A percentile compares a stretch with the other conserved stretches of the same genome.
Conservation (phyloP, 1,139 yeast genomes). For the Yamadazyma friedrichii region DNA sequence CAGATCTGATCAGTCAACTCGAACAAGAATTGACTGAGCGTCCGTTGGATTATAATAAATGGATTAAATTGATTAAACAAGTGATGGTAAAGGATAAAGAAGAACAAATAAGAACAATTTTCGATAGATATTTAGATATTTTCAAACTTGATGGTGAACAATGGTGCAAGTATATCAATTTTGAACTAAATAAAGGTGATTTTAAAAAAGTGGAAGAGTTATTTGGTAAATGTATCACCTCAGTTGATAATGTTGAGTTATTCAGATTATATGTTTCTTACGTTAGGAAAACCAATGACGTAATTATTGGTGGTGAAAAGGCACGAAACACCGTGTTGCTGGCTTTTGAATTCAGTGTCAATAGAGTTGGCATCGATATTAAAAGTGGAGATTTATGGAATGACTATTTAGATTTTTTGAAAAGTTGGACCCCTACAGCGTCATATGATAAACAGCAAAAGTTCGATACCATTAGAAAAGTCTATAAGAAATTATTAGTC, state of each 20-base stretch:
- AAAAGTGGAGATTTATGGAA: constrained; percentile 74
- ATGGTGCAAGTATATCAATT: constrained; percentile 74
- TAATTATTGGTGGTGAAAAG: constrained; percentile 80
- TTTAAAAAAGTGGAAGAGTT: constrained; percentile 63
- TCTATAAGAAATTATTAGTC: constrained; percentile 66
- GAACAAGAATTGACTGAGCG: constrained; percentile 60
- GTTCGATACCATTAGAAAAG: constrained; percentile 71
- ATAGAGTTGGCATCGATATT: constrained; percentile 76
- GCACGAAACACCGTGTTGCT: constrained; percentile 74
- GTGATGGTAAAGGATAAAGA: constrained; percentile 59
- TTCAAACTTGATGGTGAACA: constrained; percentile 66
- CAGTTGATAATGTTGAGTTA: constrained; percentile 59
- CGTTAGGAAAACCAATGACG: constrained; percentile 75
- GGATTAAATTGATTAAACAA: constrained; percentile 58
- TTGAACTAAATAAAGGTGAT: constrained; percentile 68
- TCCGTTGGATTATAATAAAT: constrained; percentile 54
- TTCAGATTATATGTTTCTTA: constrained; percentile 78
- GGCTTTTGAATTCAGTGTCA: constrained; percentile 83
- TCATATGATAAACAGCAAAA: constrained; percentile 89
- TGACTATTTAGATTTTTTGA: constrained; percentile 78
- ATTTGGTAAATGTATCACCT: constrained; percentile 60
- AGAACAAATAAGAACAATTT: constrained; percentile 59
- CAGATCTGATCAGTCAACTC: constrained; percentile 55
- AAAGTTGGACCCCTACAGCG: constrained; percentile 73
- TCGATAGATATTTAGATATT: constrained; percentile 57